These are phyloP conservation scores for Bruguiera parviflora DNA, from an alignment of 345 rosid genomes.

Conservation along the genomic window DNA sequence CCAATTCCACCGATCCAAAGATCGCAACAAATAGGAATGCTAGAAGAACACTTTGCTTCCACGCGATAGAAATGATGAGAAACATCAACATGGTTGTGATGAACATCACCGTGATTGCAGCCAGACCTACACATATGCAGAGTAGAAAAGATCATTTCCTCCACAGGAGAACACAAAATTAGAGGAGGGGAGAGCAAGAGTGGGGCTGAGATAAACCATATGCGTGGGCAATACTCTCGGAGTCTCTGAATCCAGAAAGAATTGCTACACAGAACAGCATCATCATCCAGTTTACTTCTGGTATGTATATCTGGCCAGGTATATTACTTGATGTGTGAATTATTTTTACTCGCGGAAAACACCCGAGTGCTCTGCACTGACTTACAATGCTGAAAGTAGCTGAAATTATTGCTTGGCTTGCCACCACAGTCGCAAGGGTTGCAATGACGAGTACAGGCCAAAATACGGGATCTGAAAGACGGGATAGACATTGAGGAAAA, in stretches of 20 bases:
- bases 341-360: constrained; percentile 36
- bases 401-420: constrained; percentile 35
- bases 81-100: constrained; percentile 47
- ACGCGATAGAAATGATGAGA: constrained; percentile 30
- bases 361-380: constrained; percentile 28
- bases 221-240: constrained; percentile 33
- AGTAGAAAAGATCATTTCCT: background rate
- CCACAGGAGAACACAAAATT: background rate
- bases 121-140: constrained; percentile 26
- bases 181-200: background rate
- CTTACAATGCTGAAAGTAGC: constrained; percentile 32
- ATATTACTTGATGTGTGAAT: constrained; percentile 36
- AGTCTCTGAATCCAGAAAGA: constrained; percentile 34
- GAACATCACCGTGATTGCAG: constrained; percentile 42
- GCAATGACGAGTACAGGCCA: constrained; percentile 36
- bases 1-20: constrained; percentile 39
- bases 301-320: constrained; percentile 45
- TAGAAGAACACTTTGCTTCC: constrained; percentile 24
- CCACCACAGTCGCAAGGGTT: constrained; percentile 28
- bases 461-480: constrained; percentile 18
- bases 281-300: constrained; percentile 45
- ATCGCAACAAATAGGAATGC: constrained; percentile 21
- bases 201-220: constrained; percentile 18
- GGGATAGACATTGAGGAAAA: constrained; percentile 23
- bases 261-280: constrained; percentile 39